Evolutionary conservation across 176 grass and related monocot species (phyloP).

Genomic region (Pharus latifolius): DNA sequence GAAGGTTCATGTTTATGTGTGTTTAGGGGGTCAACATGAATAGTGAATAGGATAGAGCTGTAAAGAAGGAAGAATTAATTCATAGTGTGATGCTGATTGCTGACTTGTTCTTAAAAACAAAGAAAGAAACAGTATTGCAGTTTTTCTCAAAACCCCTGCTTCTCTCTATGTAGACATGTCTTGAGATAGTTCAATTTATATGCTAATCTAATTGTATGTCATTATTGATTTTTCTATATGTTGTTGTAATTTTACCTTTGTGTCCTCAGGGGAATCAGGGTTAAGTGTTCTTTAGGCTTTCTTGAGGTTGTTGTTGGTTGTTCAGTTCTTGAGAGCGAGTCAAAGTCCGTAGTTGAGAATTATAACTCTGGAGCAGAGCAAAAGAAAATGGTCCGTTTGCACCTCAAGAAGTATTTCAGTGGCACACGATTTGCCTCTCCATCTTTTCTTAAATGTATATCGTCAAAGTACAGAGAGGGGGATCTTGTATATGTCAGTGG

Average conservation of each 20-base stretch:
- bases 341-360: constrained; percentile 37
- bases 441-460: constrained; percentile 55
- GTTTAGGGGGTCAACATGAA: no score
- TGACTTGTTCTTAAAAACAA: no score
- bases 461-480: constrained; percentile 74
- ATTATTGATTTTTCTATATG: constrained; percentile 6
- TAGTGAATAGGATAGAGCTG: neutral
- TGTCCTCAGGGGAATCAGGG: constrained; percentile 54
- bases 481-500: constrained; percentile 86
- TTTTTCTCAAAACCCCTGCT: neutral
- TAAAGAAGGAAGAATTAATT: neutral
- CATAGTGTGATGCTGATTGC: neutral
- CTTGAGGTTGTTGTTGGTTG: constrained; percentile 69
- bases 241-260: constrained; percentile 12
- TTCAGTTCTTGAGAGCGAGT: constrained; percentile 35
- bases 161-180: neutral
- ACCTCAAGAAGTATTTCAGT: constrained; percentile 71
- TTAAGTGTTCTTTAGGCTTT: constrained; percentile 42
- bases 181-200: neutral
- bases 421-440: constrained; percentile 51
- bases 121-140: neutral
- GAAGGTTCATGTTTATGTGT: constrained; percentile 1
- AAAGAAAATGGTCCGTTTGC: constrained; percentile 74
- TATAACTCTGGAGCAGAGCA: constrained; percentile 16
- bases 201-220: neutral